A percentile compares a stretch with the other conserved stretches of the same genome.
Evolutionary conservation across 192 early-diverging fungal species (phyloP).

Genomic region (Coemansia sp.): DNA sequence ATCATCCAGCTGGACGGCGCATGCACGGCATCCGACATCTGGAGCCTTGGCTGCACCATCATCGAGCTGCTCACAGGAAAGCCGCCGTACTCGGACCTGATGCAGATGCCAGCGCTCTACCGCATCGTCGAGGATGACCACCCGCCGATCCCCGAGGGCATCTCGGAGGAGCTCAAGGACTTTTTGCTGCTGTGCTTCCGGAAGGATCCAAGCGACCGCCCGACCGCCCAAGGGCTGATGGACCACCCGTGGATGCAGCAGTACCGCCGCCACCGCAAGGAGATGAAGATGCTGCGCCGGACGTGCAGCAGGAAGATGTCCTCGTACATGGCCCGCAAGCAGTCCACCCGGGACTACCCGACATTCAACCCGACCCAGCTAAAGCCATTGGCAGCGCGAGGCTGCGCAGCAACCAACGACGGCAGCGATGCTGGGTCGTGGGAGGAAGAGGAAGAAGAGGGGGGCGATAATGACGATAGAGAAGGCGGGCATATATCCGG

Average conservation of each 20-base stretch:
- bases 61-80: conserved; percentile 90
- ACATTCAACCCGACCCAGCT: conserved; percentile 29
- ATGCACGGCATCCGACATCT: conserved; percentile 86
- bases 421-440: not conserved
- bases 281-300: conserved; percentile 48
- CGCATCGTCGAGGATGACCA: conserved; percentile 89
- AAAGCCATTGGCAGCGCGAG: conserved; percentile 6
- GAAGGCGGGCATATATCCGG: too few species aligned
- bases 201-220: conserved; percentile 68
- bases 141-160: conserved; percentile 76
- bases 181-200: conserved; percentile 84
- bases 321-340: conserved; percentile 33
- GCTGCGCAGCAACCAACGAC: not conserved
- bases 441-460: not conserved
- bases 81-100: conserved; percentile 81
- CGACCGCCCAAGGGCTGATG: conserved; percentile 67
- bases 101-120: conserved; percentile 88
- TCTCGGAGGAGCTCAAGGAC: conserved; percentile 70
- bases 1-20: conserved; percentile 89
- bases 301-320: conserved; percentile 51
- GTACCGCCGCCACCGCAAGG: conserved; percentile 42
- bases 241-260: conserved; percentile 69
- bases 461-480: too few species aligned
- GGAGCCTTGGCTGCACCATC: conserved; percentile 91
- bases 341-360: conserved; percentile 16